Base-by-base conservation (phyloP, 2,329 filamentous ascomycete species). In the Endoconidiophora laricicola region DNA sequence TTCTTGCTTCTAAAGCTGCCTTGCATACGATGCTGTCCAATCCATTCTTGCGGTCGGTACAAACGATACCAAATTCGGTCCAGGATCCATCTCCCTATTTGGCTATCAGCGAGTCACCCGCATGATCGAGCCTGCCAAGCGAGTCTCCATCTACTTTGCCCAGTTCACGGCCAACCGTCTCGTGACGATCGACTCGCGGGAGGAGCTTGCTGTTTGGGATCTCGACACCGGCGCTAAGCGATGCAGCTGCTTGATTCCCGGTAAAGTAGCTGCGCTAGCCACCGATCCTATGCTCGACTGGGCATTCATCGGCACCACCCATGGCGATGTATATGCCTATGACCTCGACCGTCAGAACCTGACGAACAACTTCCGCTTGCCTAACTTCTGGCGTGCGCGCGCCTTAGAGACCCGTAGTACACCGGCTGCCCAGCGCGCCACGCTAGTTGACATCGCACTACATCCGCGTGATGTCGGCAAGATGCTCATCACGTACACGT, bases 231-330 rank as follows among this genome's bases (percentile, higher is more conserved):
- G 79, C 57, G 71, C 70, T 50, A 71, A 81, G 50, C 57, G 86
- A 38, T 76, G 78, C 23, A 78, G 78, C 33, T 82, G 87, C 60
- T 77, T 83, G 3, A 81, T 86, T 7, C 84, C 86, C 0, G 87
- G 86, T 4, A 73, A 79, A 45, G 84, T 88, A 18, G 80, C 78
- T 12, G 74, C 77, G 29, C 62, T 96, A 58, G 72, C 83, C 52
- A 87, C 83, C 6, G 91, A 98, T 61, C 86, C 90, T 0, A 85
- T 86, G 67, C 71, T 98, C 54, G 91, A 98, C 63, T 98, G 93
- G 78, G 86, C 82, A 37, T 82, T 98, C 54, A 69, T 96, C 42
- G 91, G 87, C 10, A 68, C 87, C 55, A 78, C 84, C 55, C 84
- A 75, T 59, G 87, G 90, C 54, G 88, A 96, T 52, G 72, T 96